Evolutionary conservation across 768 basidiomycete species (phyloP).

Genomic region (Myochromella boudieri): DNA sequence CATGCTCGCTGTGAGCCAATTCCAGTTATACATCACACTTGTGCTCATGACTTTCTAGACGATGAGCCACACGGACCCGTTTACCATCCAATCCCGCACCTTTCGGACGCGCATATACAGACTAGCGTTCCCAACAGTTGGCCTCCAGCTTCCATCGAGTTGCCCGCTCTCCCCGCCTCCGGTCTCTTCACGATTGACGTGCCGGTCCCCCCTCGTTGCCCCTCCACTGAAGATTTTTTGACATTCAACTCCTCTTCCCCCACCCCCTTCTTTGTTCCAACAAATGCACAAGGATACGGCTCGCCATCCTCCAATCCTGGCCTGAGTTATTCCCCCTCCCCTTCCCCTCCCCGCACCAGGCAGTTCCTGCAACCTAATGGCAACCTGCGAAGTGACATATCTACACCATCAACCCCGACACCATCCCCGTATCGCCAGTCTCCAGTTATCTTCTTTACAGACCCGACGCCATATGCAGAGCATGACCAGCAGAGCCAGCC

Average conservation of each 20-base stretch:
- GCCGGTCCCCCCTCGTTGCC: no score
- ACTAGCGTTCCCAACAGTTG: not conserved
- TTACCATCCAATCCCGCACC: not conserved
- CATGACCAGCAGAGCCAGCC: constrained; percentile 5
- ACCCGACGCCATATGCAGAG: constrained; percentile 1
- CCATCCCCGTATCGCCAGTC: not conserved
- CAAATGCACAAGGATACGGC: no score
- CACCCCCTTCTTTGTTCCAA: no score
- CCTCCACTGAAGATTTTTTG: no score
- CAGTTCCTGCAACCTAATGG: not conserved
- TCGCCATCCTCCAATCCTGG: constrained; percentile 10
- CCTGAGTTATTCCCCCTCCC: constrained; percentile 12
- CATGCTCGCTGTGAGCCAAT: constrained; percentile 3
- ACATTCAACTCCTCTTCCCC: no score
- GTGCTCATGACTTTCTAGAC: not conserved
- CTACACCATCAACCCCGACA: constrained; percentile 5
- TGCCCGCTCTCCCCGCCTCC: constrained; percentile 4
- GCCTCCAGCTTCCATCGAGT: constrained; percentile 3
- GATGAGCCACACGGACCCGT: not conserved
- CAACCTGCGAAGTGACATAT: not conserved
- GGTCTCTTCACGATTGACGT: constrained; percentile 14
- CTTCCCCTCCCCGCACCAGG: constrained; percentile 9
- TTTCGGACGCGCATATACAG: not conserved
- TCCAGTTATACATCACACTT: not conserved
- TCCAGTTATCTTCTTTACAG: constrained; percentile 4